These are phyloP conservation scores for Novymonas esmeraldas DNA, from an alignment of 208 protist species.

Conservation along the genomic window DNA sequence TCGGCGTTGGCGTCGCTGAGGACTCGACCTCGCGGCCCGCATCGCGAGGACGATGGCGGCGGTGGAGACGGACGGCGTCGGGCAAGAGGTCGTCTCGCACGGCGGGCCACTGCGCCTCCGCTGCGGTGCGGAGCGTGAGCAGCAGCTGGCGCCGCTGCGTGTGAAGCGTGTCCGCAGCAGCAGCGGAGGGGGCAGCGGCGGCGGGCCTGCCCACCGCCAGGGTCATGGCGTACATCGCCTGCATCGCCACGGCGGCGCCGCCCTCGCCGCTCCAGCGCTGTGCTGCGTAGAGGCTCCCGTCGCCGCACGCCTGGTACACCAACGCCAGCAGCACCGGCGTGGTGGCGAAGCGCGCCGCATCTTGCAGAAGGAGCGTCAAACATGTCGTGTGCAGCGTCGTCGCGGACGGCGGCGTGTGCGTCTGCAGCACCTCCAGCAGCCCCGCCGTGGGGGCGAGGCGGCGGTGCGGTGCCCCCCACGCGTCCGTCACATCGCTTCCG, in stretches of 20 bases:
- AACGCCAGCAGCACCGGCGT: slow-evolving; percentile 37
- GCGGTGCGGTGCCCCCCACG: slow-evolving; percentile 10
- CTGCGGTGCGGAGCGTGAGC: neutral
- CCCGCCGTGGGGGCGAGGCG: slow-evolving; percentile 38
- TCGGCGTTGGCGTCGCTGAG: neutral
- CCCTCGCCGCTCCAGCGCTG: slow-evolving; percentile 3
- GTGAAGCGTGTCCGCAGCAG: neutral
- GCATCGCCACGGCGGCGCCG: slow-evolving; percentile 14
- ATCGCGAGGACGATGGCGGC: neutral
- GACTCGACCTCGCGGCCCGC: neutral
- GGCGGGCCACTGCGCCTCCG: slow-evolving; percentile 2
- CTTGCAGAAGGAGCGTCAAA: slow-evolving; percentile 33
- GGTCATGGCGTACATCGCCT: slow-evolving; percentile 19
- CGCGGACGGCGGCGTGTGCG: slow-evolving; percentile 34
- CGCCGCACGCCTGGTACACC: slow-evolving; percentile 34
- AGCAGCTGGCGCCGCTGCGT: neutral
- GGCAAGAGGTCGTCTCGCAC: slow-evolving; percentile 9
- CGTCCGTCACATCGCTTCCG: neutral
- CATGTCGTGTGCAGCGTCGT: slow-evolving; percentile 34
- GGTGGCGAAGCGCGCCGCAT: slow-evolving; percentile 33
- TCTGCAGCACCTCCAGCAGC: slow-evolving; percentile 46
- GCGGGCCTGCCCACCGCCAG: neutral
- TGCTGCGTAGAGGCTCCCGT: slow-evolving; percentile 23
- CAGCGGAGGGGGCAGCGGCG: neutral
- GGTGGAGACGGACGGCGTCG: slow-evolving; percentile 7